Base-by-base conservation (phyloP, 352 stramenopile genomes). In the Globisporangium perplexum region DNA sequence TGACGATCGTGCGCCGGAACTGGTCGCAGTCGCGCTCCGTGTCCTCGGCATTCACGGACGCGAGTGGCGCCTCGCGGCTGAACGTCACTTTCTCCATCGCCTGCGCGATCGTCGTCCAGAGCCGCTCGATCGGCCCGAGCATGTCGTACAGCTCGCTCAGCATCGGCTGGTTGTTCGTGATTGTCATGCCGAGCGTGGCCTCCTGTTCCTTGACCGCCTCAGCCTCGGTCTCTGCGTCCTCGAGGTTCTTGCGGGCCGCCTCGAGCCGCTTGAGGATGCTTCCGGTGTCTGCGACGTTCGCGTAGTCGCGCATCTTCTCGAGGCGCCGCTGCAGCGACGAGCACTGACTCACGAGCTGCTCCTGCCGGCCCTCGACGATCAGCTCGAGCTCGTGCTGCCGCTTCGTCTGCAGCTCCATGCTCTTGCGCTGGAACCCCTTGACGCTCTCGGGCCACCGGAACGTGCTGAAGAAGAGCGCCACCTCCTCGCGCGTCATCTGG, bases 361-460 rank as follows among this genome's bases (percentile, higher is more conserved):
- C 89, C 59, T 96, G 85, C 1, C 92, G 77, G 7, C 83, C 88
- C 60, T 97, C 86, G 11, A 95, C 80, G 30, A 96, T 89, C 7
- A 95, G 63, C 51, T 96, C 87, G 33, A 97, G 55, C 53, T 97
- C 88, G 53, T 88, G 75, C 60, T 97, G 92, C 1, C 92, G 72
- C 52, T 90, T 93, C 24, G 79, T 86, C 59, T 97, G 89, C 4
- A 96, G 71, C 63, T 98, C 90, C 44, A 95, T 87, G 58, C 83
- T 94, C 62, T 93, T 92, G n/a, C 84, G 65, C 50, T 97, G 86
- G 65, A 96, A 97, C 0, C 76, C 74, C 63, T 95, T 96, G 47
- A 97, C 86, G 33, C 88, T 94, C 51, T 93, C 82, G 8, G 92
- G 90, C 92, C 90, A 98, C 8, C 84, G 73, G 57, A 92, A 96